phyloP scores from a whole-genome alignment of 345 rosid genomes.

The Noccaea bulbosa region DNA sequence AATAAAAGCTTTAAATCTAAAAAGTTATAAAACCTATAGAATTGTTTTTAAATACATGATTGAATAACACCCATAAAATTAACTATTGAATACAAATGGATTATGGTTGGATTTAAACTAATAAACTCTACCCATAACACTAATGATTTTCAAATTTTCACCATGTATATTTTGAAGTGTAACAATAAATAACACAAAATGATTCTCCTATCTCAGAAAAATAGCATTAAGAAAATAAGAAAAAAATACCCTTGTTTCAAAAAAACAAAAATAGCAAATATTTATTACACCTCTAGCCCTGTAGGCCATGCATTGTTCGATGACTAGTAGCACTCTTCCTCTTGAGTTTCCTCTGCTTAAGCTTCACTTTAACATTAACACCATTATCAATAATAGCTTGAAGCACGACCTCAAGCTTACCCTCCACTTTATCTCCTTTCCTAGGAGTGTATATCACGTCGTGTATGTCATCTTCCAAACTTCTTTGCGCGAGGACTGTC shows the following conservation, averaged over 20 bases:
- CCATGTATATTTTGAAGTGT: background rate
- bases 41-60: no score
- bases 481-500: conserved; percentile 73
- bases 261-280: background rate
- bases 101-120: no score
- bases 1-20: no score
- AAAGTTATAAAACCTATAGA: no score
- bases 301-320: conserved; percentile 8
- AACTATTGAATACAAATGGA: no score
- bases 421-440: conserved; percentile 75
- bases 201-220: background rate
- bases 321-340: conserved; percentile 36
- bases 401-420: conserved; percentile 82
- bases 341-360: conserved; percentile 65
- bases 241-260: no score
- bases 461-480: conserved; percentile 77
- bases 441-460: conserved; percentile 76
- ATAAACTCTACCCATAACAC: no score
- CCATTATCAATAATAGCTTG: conserved; percentile 72
- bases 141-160: no score
- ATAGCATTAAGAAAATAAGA: background rate
- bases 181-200: background rate
- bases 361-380: conserved; percentile 76
- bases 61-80: no score
- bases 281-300: background rate